Base-by-base conservation (phyloP, 257 asterid species). In the Handroanthus guayacan region DNA sequence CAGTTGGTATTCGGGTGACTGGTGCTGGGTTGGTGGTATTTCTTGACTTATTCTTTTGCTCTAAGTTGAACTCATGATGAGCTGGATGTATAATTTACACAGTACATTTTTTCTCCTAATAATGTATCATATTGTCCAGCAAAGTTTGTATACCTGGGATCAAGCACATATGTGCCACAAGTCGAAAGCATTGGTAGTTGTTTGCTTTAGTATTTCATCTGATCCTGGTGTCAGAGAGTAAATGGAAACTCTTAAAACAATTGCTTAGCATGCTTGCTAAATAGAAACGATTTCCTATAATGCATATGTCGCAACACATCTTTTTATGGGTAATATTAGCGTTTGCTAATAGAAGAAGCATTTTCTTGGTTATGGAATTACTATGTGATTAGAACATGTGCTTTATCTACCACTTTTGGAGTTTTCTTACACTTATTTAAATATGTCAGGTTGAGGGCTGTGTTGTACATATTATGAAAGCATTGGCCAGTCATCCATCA, bases 391-490 rank as follows among this genome's bases (percentile, higher is more conserved):
- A 47, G 9, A 25, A 64, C 3, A 54, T 64, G 45, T 71, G 65
- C 69, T 62, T 47, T 73, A 65, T 72, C 52, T 73, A 66, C 69
- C 51, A 9, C 11, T 57, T 41, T 25, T 64, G 18, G 44, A 68
- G 72, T 67, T 47, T 16, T 54, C 60, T 16, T 54, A 16, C 17
- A 8, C 61, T 54, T 54, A 1, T 14, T 54, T 16, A 31, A 4
- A 51, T 51, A 76, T 77, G 63, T 74, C 84, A 95, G 99, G 96
- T 93, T 65, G 99, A 93, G 83, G 97, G 92, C 78, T 87, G 97
- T 82, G 92, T 95, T 82, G 92, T 95, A 82, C 97, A 95, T 89
- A 87, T 95, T 56, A 89, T 95, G 99, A 95, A 95, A 88, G 98
- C 97, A 68, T 84, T 95, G 90, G 91, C 97, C 54, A 87, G 85